Conservation (phyloP, 305 asterid species). For the Fraxinus floribunda region DNA sequence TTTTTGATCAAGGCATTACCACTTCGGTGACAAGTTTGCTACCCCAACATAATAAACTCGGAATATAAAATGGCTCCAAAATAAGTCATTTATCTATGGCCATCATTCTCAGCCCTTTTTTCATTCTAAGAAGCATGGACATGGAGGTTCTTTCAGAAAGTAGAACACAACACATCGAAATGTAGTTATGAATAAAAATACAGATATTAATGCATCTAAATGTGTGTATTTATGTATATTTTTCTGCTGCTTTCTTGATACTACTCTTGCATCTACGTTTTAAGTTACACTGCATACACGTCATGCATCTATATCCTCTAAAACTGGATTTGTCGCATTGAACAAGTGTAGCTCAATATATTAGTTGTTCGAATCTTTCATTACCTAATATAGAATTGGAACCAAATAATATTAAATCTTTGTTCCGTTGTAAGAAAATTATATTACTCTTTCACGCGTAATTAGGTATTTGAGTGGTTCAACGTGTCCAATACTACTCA, state of each 20-base stretch:
- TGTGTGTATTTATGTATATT: not conserved
- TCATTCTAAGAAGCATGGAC: not conserved
- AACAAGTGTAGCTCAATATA: not conserved
- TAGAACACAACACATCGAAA: not conserved
- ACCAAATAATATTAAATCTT: not conserved
- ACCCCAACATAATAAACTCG: conserved; percentile 7
- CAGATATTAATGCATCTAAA: not conserved
- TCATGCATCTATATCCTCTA: not conserved
- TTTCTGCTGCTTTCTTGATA: not conserved
- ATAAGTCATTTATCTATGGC: not conserved
- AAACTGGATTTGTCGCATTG: not conserved
- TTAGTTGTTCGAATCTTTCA: not conserved
- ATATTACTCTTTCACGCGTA: conserved; percentile 1
- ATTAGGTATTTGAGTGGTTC: not conserved
- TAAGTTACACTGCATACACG: not conserved
- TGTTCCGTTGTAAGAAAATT: not conserved
- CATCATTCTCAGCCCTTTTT: not conserved
- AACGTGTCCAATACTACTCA: not conserved
- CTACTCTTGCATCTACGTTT: not conserved
- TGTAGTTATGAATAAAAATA: not conserved
- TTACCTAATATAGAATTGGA: not conserved
- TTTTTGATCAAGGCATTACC: not conserved
- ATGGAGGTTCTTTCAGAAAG: not conserved
- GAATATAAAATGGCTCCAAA: not conserved
- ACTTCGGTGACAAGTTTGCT: not conserved